Evolutionary conservation across 495 filamentous ascomycete species (phyloP).

Genomic region (Daldinia decipiens): DNA sequence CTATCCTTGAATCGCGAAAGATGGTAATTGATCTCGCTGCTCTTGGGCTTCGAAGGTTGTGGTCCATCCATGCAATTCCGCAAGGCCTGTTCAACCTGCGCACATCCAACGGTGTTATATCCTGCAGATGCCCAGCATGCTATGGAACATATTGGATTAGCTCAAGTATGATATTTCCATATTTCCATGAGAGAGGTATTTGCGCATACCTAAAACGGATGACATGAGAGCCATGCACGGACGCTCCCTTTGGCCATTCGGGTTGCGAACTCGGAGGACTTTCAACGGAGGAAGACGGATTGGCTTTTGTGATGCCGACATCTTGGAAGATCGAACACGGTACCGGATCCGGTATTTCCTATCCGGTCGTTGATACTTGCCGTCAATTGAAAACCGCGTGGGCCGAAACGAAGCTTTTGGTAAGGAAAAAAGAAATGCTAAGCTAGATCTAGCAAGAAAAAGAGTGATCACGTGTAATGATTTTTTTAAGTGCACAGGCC

Average conservation of each 20-base stretch:
- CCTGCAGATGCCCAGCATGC: slow-evolving; percentile 96
- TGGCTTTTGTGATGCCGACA: slow-evolving; percentile 56
- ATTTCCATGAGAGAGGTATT: not conserved
- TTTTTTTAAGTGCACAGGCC: slow-evolving; percentile 5
- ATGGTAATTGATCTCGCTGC: slow-evolving; percentile 96
- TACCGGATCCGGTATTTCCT: slow-evolving; percentile 6
- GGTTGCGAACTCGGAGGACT: slow-evolving; percentile 82
- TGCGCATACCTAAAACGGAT: slow-evolving; percentile 81
- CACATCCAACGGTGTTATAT: slow-evolving; percentile 76
- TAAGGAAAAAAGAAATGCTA: slow-evolving; percentile 5
- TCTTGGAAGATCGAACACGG: slow-evolving; percentile 23
- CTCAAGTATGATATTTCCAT: slow-evolving; percentile 10
- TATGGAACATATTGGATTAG: slow-evolving; percentile 49
- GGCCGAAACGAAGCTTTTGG: slow-evolving; percentile 34
- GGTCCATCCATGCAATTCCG: slow-evolving; percentile 93
- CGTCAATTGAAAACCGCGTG: slow-evolving; percentile 27
- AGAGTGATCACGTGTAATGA: slow-evolving; percentile 22
- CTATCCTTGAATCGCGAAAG: slow-evolving; percentile 85
- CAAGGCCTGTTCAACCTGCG: slow-evolving; percentile 80
- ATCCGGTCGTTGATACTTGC: slow-evolving; percentile 14
- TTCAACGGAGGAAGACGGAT: slow-evolving; percentile 89
- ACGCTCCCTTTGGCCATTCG: slow-evolving; percentile 78
- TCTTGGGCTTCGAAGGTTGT: slow-evolving; percentile 71
- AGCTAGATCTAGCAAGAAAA: slow-evolving; percentile 9
- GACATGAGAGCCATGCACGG: slow-evolving; percentile 88